phyloP scores from a whole-genome alignment of 1,284 basidiomycete species.

The Porogramme epimiltina region DNA sequence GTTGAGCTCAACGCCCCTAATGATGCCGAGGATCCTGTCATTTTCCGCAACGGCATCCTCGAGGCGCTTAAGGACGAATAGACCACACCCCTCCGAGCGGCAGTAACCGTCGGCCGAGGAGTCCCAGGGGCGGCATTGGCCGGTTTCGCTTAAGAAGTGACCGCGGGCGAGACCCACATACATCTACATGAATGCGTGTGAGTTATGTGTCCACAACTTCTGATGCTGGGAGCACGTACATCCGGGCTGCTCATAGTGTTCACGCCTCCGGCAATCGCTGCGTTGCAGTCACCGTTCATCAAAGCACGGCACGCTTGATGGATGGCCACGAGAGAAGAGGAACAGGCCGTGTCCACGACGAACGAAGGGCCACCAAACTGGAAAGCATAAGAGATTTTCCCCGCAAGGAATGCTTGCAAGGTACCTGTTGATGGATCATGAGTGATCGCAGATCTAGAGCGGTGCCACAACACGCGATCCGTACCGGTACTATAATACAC shows the following conservation, averaged over 20 bases:
- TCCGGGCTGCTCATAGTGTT: slow-evolving; percentile 73
- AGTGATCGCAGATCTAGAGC: not conserved
- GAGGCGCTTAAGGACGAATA: slow-evolving; percentile 74
- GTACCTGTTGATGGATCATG: slow-evolving; percentile 49
- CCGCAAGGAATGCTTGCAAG: slow-evolving; percentile 66
- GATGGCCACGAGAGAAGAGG: slow-evolving; percentile 66
- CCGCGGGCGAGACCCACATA: slow-evolving; percentile 68
- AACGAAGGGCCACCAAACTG: slow-evolving; percentile 68
- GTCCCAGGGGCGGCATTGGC: slow-evolving; percentile 74
- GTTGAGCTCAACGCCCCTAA: slow-evolving; percentile 69
- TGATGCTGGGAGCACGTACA: too few species aligned
- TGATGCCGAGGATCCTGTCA: slow-evolving; percentile 67
- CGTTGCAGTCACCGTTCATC: slow-evolving; percentile 60
- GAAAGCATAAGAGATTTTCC: slow-evolving; percentile 70
- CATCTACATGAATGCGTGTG: too few species aligned
- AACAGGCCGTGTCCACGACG: slow-evolving; percentile 74
- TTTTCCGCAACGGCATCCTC: slow-evolving; percentile 63
- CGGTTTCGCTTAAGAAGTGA: slow-evolving; percentile 67
- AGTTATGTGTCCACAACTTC: too few species aligned
- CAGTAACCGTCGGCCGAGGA: slow-evolving; percentile 72
- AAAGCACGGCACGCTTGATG: slow-evolving; percentile 70
- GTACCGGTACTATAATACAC: slow-evolving; percentile 74
- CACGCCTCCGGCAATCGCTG: slow-evolving; percentile 74
- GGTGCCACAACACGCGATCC: too few species aligned
- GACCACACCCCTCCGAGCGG: slow-evolving; percentile 69